Percentiles rank a stretch among this genome's conserved stretches.
Evolutionary conservation across 306 rosid genomes (phyloP).

Genomic region (Lathyrus oleraceus): DNA sequence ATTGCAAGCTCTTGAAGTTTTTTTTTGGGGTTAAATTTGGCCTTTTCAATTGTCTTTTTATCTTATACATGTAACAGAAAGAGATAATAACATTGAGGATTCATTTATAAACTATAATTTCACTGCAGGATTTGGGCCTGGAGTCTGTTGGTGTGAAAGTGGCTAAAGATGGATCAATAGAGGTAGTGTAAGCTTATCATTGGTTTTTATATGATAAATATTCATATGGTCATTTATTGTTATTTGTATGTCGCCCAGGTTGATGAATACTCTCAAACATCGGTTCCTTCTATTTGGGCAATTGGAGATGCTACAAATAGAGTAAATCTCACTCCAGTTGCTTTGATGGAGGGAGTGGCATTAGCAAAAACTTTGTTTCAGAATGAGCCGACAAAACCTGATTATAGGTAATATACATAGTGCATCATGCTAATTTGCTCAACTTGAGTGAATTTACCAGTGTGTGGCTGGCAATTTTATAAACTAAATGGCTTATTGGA

Average conservation of each 20-base stretch:
- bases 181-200: conserved; percentile 57
- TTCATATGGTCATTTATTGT: background rate
- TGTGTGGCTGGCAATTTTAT: background rate
- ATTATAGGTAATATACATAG: conserved; percentile 63
- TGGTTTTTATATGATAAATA: conserved; percentile 21
- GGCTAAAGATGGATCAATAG: conserved; percentile 76
- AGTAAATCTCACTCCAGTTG: conserved; percentile 94
- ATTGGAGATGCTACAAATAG: conserved; percentile 96
- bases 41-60: conserved; percentile 20
- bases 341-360: conserved; percentile 97
- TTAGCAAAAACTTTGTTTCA: conserved; percentile 73
- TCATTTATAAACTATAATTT: conserved; percentile 36
- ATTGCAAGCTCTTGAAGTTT: conserved; percentile 30
- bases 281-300: conserved; percentile 97
- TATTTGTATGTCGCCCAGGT: conserved; percentile 52
- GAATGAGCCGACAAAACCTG: conserved; percentile 90
- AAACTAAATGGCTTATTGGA: background rate
- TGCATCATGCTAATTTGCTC: conserved; percentile 21
- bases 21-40: background rate
- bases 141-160: conserved; percentile 81
- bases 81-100: conserved; percentile 7
- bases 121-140: conserved; percentile 85
- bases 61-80: conserved; percentile 18
- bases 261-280: conserved; percentile 85
- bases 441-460: background rate